These are phyloP conservation scores for Pholiota adiposa DNA, from an alignment of 1,284 basidiomycete genomes.

Conservation along the genomic window DNA sequence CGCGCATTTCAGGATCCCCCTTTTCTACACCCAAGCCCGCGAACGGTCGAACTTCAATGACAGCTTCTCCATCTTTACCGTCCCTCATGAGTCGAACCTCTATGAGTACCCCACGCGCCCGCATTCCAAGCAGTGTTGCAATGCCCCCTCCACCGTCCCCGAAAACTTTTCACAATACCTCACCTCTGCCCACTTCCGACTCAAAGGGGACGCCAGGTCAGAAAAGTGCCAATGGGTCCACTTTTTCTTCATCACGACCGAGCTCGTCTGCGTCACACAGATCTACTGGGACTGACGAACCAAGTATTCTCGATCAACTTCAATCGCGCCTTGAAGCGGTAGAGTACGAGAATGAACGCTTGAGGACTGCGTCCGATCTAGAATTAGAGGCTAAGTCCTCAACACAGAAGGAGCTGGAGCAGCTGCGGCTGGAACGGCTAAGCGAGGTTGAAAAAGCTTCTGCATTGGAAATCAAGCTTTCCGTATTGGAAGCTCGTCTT, in stretches of 20 bases:
- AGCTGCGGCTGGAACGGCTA: slow-evolving; percentile 52
- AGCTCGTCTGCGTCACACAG: slow-evolving; percentile 35
- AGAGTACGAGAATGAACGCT: slow-evolving; percentile 59
- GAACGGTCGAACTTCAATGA: slow-evolving; percentile 39
- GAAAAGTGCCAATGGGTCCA: slow-evolving; percentile 45
- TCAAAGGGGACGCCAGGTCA: slow-evolving; percentile 39
- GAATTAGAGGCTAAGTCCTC: slow-evolving; percentile 5
- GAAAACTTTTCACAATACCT: slow-evolving; percentile 26
- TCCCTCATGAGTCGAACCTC: slow-evolving; percentile 52
- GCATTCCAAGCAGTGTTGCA: slow-evolving; percentile 72
- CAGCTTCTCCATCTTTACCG: slow-evolving; percentile 42
- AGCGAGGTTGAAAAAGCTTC: slow-evolving; percentile 39
- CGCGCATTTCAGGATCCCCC: slow-evolving; percentile 51
- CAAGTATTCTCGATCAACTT: slow-evolving; percentile 42
- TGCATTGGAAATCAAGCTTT: slow-evolving; percentile 18
- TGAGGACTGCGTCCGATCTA: slow-evolving; percentile 28
- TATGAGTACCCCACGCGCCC: slow-evolving; percentile 58
- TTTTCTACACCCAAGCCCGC: slow-evolving; percentile 67
- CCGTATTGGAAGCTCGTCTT: slow-evolving; percentile 13
- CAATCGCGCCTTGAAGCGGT: slow-evolving; percentile 57
- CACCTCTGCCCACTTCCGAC: slow-evolving; percentile 23
- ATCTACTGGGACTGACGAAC: slow-evolving; percentile 37
- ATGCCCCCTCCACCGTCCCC: slow-evolving; percentile 81
- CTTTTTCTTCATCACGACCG: slow-evolving; percentile 33
- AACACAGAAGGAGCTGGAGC: slow-evolving; percentile 27